Conservation (phyloP, 176 grass and related monocot genomes). For the Juncus inflexus region DNA sequence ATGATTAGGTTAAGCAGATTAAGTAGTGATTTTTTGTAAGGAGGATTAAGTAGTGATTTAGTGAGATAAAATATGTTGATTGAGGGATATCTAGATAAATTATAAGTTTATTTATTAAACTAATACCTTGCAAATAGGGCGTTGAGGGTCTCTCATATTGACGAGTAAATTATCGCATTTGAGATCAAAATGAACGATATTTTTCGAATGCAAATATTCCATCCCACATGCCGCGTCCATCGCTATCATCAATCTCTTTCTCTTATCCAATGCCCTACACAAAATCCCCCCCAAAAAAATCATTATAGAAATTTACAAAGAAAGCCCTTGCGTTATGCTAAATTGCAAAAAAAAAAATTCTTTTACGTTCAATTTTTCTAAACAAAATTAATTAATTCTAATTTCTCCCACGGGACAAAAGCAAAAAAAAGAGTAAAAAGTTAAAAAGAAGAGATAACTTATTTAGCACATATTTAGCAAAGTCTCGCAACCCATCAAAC, state of each 20-base stretch:
- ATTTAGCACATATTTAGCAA: too few relatives aligned
- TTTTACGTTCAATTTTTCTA: too few relatives aligned
- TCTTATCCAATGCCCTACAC: constrained; percentile 67
- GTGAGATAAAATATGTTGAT: neutral
- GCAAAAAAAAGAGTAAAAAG: too few relatives aligned
- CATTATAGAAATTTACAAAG: neutral
- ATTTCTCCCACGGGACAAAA: too few relatives aligned
- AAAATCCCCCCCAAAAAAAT: constrained; percentile 38
- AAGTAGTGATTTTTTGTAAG: too few relatives aligned
- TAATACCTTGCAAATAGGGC: constrained; percentile 97
- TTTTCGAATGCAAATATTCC: constrained; percentile 98
- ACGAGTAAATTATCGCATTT: constrained; percentile 97
- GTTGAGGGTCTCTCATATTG: constrained; percentile 83
- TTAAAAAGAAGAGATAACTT: too few relatives aligned
- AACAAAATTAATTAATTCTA: too few relatives aligned
- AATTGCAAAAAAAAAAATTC: constrained; percentile 20
- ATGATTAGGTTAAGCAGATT: too few relatives aligned
- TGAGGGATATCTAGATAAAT: constrained; percentile 6
- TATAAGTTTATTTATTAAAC: neutral
- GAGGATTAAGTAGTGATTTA: too few relatives aligned
- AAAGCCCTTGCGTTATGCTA: too few relatives aligned
- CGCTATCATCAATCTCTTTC: constrained; percentile 85
- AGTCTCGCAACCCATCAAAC: too few relatives aligned
- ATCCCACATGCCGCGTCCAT: constrained; percentile 99
- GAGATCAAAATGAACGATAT: constrained; percentile 97